Percentiles rank a stretch among this genome's conserved stretches.
Conservation (phyloP, 2,329 filamentous ascomycete species). For the Truncatella angustata region DNA sequence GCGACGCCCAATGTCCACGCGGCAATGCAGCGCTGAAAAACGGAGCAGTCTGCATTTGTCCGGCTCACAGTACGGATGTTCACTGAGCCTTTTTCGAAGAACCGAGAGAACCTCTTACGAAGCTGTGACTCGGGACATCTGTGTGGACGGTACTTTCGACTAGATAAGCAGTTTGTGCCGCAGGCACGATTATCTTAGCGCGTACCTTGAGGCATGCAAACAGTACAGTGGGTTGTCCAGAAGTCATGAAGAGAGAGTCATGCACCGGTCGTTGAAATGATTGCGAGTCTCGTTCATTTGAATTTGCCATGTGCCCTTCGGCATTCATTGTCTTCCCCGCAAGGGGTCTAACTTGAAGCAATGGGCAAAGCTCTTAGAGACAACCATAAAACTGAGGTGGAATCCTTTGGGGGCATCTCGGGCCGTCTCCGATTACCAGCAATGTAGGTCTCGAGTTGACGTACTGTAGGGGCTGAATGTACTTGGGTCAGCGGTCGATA, state of each 20-base stretch:
- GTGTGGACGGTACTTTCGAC: too few species aligned
- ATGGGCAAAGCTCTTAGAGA: neutral
- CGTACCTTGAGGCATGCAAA: too few species aligned
- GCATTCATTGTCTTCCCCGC: neutral
- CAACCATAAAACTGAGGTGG: too few species aligned
- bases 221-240: too few species aligned
- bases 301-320: neutral
- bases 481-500: neutral
- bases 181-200: too few species aligned
- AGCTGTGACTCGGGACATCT: too few species aligned
- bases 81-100: neutral
- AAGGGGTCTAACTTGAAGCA: neutral
- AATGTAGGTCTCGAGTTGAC: too few species aligned
- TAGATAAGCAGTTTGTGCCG: too few species aligned
- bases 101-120: neutral
- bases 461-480: neutral
- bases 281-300: neutral
- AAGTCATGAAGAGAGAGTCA: too few species aligned
- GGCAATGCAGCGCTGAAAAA: neutral
- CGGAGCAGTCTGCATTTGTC: too few species aligned
- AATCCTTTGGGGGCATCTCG: neutral
- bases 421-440: neutral
- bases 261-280: neutral
- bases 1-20: slow-evolving; percentile 1
- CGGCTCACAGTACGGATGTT: too few species aligned